phyloP scores from a whole-genome alignment of 331 rosid genomes.

The Telfairia occidentalis region DNA sequence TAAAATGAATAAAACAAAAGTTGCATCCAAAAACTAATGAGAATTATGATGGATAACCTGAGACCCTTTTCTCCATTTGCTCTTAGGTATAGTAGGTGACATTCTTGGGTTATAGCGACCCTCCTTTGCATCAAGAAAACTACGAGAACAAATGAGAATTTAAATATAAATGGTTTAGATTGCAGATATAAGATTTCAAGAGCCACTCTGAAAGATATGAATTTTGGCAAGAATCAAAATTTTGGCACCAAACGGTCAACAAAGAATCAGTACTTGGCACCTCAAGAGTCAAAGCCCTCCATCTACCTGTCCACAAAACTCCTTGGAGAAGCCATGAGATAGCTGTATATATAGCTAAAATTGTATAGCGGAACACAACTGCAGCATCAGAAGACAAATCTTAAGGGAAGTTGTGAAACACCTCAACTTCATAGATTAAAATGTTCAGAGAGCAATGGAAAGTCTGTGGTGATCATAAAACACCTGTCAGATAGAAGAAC shows the following conservation, averaged over 20 bases:
- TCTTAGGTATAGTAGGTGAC: constrained; percentile 75
- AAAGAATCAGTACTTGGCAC: constrained; percentile 40
- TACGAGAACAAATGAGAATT: constrained; percentile 25
- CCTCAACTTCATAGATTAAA: not conserved
- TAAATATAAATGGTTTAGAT: constrained; percentile 6
- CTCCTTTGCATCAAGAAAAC: constrained; percentile 86
- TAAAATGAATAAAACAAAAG: not conserved
- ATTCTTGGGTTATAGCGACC: constrained; percentile 90
- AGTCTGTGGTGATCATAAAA: not conserved
- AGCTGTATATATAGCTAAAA: constrained; percentile 70
- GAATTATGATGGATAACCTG: constrained; percentile 48
- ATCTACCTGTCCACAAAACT: constrained; percentile 98
- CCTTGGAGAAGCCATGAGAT: constrained; percentile 67
- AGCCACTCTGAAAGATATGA: constrained; percentile 4
- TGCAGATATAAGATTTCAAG: not conserved
- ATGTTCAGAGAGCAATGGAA: not conserved
- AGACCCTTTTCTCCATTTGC: constrained; percentile 95
- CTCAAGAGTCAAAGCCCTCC: constrained; percentile 40
- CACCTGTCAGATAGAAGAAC: constrained; percentile 47
- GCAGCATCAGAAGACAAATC: constrained; percentile 31
- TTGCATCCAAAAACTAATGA: not conserved
- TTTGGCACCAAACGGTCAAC: constrained; percentile 15
- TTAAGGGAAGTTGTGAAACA: constrained; percentile 14
- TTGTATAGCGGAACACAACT: constrained; percentile 96
- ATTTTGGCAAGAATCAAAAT: not conserved